Percentiles rank a stretch among this genome's conserved stretches.
Conservation (phyloP, 1,139 yeast genomes). For the Diutina scorzettiae region DNA sequence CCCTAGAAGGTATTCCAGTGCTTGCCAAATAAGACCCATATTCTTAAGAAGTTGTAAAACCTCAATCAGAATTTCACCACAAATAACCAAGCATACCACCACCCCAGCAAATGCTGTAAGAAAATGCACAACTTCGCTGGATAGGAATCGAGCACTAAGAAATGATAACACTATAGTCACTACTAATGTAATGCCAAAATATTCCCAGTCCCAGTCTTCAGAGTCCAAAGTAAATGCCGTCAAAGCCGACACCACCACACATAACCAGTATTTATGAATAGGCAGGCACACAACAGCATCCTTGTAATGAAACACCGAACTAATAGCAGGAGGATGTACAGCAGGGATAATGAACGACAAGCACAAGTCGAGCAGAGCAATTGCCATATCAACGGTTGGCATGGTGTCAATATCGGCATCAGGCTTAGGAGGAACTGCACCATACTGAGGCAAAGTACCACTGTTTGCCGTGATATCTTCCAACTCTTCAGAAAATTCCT, state of each 20-base stretch:
- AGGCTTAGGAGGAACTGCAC: neutral
- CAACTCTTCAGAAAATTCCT: neutral
- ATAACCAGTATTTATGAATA: neutral
- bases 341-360: neutral
- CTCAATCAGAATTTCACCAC: constrained; percentile 19
- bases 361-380: neutral
- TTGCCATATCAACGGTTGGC: neutral
- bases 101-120: constrained; percentile 16
- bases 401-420: neutral
- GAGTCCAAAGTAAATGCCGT: neutral
- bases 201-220: neutral
- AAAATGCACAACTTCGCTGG: constrained; percentile 7
- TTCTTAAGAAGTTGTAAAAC: constrained; percentile 24
- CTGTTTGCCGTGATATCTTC: neutral
- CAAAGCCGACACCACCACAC: neutral
- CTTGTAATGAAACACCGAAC: neutral
- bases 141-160: neutral
- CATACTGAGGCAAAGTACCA: neutral
- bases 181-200: neutral
- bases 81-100: constrained; percentile 16
- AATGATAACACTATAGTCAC: neutral
- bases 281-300: neutral
- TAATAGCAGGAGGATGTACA: neutral
- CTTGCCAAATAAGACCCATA: constrained; percentile 23
- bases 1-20: constrained; percentile 31